These are phyloP conservation scores for Begonia peltatifolia DNA, from an alignment of 306 rosid species.

Conservation along the genomic window DNA sequence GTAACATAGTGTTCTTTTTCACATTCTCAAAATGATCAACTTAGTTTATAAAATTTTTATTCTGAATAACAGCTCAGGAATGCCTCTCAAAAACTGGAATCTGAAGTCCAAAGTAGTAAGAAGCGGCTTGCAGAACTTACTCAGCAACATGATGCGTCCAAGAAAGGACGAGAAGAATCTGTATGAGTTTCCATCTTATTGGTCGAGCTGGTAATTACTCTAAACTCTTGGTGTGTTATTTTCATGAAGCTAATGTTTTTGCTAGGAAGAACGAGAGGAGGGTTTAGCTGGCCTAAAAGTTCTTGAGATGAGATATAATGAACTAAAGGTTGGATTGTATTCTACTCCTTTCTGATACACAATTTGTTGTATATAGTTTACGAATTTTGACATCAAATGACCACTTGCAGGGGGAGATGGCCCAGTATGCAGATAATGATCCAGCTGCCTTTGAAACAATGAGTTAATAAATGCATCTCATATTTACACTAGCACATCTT, in stretches of 20 bases:
- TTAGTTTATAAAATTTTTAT: too few species aligned
- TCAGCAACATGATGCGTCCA: constrained; percentile 46
- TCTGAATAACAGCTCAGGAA: constrained; percentile 54
- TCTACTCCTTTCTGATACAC: constrained; percentile 3
- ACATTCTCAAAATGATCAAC: too few species aligned
- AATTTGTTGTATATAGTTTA: neutral
- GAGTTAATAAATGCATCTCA: constrained; percentile 47
- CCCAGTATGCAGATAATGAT: constrained; percentile 78
- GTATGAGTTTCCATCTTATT: constrained; percentile 27
- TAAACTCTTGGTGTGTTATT: neutral
- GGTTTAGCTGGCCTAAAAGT: constrained; percentile 65
- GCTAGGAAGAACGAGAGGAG: constrained; percentile 67
- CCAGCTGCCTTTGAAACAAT: constrained; percentile 87
- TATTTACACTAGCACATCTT: neutral
- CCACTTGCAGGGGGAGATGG: constrained; percentile 55
- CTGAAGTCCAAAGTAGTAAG: constrained; percentile 52
- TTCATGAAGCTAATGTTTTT: neutral
- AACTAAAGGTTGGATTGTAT: constrained; percentile 49
- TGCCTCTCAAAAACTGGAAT: constrained; percentile 60
- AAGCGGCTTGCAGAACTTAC: constrained; percentile 46
- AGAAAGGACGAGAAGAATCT: constrained; percentile 88
- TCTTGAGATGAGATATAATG: constrained; percentile 46
- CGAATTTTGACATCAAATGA: constrained; percentile 1
- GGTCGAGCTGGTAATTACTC: neutral
- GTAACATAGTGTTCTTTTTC: constrained; percentile 23